Conservation (phyloP, 2,329 filamentous ascomycete genomes). For the Alternaria tenuissima region DNA sequence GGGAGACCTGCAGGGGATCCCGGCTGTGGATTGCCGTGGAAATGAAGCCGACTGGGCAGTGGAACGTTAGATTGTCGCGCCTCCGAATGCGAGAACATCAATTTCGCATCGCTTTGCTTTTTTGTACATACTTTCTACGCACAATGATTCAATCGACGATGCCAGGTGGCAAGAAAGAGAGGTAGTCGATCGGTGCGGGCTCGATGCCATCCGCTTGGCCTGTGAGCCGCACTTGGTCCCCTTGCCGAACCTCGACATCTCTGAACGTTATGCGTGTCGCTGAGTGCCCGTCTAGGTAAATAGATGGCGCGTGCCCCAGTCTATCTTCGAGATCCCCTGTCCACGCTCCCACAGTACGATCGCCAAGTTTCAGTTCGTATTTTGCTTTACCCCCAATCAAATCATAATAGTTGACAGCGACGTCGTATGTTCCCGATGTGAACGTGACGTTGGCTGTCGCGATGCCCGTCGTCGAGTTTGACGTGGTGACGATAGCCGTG, state of each 20-base stretch:
- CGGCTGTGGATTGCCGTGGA: conserved; percentile 23
- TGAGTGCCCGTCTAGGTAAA: conserved; percentile 70
- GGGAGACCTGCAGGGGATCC: conserved; percentile 13
- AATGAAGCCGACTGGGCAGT: conserved; percentile 20
- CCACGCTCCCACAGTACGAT: conserved; percentile 65
- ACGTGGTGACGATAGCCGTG: conserved; percentile 63
- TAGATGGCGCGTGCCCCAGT: conserved; percentile 66
- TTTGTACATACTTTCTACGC: background rate
- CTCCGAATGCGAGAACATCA: conserved; percentile 3
- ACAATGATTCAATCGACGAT: conserved; percentile 59
- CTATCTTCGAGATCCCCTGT: conserved; percentile 66
- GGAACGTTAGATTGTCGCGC: conserved; percentile 3
- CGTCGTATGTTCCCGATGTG: conserved; percentile 64
- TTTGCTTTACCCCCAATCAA: conserved; percentile 64
- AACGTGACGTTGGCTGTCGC: conserved; percentile 58
- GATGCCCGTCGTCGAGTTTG: conserved; percentile 62
- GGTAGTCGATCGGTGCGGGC: conserved; percentile 72
- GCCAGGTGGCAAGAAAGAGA: conserved; percentile 67
- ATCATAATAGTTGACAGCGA: conserved; percentile 74
- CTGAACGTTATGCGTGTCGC: conserved; percentile 69
- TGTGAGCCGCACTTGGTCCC: conserved; percentile 63
- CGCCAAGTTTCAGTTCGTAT: conserved; percentile 65
- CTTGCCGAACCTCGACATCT: conserved; percentile 59
- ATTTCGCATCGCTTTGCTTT: conserved; percentile 4
- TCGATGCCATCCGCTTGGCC: conserved; percentile 68